Base-by-base conservation (phyloP, 23 red algal genomes). In the Gracilariopsis chorda region DNA sequence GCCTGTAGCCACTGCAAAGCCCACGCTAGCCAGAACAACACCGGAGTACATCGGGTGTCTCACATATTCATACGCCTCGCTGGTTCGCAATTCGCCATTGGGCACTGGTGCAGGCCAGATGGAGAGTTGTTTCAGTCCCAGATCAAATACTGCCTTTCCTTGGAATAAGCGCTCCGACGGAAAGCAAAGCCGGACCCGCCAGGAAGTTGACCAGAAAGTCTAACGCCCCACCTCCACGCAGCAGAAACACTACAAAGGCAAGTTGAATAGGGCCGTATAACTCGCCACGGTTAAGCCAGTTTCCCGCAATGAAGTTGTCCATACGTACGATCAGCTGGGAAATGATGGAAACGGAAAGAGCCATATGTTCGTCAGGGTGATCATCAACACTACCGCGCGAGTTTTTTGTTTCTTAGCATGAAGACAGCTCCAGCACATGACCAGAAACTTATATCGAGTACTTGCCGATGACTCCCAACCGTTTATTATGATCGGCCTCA, bases 1-100 rank as follows among this genome's bases (percentile, higher is more conserved):
- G 4, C 39, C 56, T 19, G 97, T 95, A 20, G 84, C 67, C 1
- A 87, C 81, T 6, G 97, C 39, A 71, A 78, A 96, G 1, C 97
- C 97, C 29, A 91, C 64, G 23, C 73, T 75, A 1, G 93, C 84
- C 52, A 99, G 49, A 77, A 99, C 28, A 27, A 99, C 47, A 30
- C 97, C 97, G 0, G 89, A 11, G 80, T 99, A 99, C 55, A 99
- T 90, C 8, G 97, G 97, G 71, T 99, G 97, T 59, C 97, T 77
- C 39, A 99, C 88, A 12, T 89, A 78, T 64, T 77, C 93, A 59
- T 99, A 99, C 42, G 94, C 36, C 9, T 93, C 97, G 30, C 87
- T 77, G 20, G 93, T 96, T 64, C 51, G 65, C 19, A 99, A 70
- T 9, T 78, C 45, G 49, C 63, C 91, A 1, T 46, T 41, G 28